phyloP scores from a whole-genome alignment of 1,284 basidiomycete genomes.

The Coriolopsis trogii region DNA sequence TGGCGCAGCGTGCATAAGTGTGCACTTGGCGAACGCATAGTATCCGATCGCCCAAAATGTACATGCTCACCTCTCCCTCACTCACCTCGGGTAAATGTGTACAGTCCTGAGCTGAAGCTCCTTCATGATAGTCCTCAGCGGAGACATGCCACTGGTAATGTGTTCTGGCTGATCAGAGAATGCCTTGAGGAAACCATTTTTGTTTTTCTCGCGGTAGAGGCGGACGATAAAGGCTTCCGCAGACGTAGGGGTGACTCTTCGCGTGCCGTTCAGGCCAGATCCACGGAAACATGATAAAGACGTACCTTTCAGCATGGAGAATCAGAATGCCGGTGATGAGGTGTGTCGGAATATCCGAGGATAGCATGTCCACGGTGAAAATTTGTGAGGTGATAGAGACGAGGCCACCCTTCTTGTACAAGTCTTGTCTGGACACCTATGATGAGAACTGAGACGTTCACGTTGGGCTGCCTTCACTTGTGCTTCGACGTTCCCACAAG shows the following conservation, averaged over 20 bases:
- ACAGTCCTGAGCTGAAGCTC: constrained; percentile 89
- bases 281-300: no score
- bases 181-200: constrained; percentile 91
- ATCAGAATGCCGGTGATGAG: constrained; percentile 92
- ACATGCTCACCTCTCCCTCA: neutral
- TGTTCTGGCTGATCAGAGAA: constrained; percentile 97
- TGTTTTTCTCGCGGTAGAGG: constrained; percentile 86
- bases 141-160: constrained; percentile 90
- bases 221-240: constrained; percentile 91
- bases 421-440: constrained; percentile 63
- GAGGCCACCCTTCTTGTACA: constrained; percentile 89
- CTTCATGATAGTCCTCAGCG: constrained; percentile 90
- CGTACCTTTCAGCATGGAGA: constrained; percentile 90
- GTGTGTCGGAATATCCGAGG: constrained; percentile 81
- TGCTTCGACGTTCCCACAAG: neutral
- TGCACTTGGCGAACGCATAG: no score
- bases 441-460: constrained; percentile 2
- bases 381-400: constrained; percentile 94
- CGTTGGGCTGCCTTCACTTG: neutral
- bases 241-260: constrained; percentile 82
- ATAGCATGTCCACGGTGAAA: constrained; percentile 94
- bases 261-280: constrained; percentile 85
- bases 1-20: no score
- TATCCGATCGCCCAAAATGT: no score
- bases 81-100: constrained; percentile 89